Evolutionary conservation across 257 asterid genomes (phyloP).

Genomic region (Nemophila menziesii): DNA sequence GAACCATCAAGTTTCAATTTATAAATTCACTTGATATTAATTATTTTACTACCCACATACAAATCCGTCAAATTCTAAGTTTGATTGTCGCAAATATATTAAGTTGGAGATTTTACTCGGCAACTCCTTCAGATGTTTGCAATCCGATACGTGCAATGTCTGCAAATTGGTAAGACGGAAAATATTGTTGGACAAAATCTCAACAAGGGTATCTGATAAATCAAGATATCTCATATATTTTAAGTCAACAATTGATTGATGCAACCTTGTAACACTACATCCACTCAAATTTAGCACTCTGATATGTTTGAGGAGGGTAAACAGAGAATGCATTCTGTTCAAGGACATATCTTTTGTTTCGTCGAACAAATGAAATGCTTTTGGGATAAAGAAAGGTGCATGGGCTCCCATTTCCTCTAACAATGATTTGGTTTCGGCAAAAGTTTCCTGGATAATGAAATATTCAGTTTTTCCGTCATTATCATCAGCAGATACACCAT

Average conservation of each 20-base stretch:
- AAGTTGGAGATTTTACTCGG: conserved; percentile 14
- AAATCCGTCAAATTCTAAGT: too few relatives aligned
- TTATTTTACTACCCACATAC: too few relatives aligned
- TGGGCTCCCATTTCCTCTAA: background rate
- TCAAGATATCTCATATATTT: conserved; percentile 20
- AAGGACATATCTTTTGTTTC: background rate
- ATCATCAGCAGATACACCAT: background rate
- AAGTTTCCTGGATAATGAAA: background rate
- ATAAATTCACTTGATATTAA: too few relatives aligned
- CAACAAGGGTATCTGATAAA: conserved; percentile 11
- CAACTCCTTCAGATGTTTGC: conserved; percentile 15
- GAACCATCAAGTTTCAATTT: too few relatives aligned
- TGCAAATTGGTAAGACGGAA: conserved; percentile 15
- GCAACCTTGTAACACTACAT: background rate
- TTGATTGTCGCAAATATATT: conserved; percentile 17
- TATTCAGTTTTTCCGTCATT: background rate
- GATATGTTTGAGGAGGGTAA: background rate
- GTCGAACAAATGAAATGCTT: background rate
- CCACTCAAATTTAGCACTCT: conserved; percentile 12
- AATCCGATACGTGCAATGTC: conserved; percentile 12
- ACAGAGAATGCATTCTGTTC: too few relatives aligned
- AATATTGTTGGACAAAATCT: conserved; percentile 5
- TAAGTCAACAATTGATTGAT: background rate
- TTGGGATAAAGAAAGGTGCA: background rate
- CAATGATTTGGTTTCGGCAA: background rate